Percentiles rank a stretch among this genome's conserved stretches.
phyloP scores from a whole-genome alignment of 192 early-diverging fungal species.

The Entomortierella parvispora region DNA sequence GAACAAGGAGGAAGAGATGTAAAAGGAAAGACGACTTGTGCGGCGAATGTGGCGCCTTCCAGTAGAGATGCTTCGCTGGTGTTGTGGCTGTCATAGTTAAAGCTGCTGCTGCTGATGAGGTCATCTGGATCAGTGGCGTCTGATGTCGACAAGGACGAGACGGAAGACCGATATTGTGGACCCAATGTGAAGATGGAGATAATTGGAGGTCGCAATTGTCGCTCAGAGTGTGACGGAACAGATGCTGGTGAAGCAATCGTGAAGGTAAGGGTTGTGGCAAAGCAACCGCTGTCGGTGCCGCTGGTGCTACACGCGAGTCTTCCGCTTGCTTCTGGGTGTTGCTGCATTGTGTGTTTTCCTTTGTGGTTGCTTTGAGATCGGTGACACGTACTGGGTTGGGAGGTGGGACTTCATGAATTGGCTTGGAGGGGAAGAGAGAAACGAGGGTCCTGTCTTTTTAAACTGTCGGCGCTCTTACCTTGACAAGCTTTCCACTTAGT shows the following conservation, averaged over 20 bases:
- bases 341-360: no score
- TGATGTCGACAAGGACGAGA: no score
- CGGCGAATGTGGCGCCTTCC: neutral
- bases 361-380: no score
- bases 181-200: neutral
- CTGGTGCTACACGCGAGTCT: neutral
- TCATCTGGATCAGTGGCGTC: no score
- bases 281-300: constrained; percentile 6
- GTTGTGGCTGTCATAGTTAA: neutral
- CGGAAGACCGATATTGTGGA: no score
- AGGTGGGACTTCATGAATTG: neutral
- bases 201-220: neutral
- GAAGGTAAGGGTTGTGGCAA: neutral
- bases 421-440: neutral
- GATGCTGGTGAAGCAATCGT: neutral
- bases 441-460: neutral
- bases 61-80: no score
- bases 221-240: neutral
- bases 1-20: no score
- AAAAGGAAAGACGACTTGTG: neutral
- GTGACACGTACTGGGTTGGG: no score
- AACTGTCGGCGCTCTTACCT: constrained; percentile 19
- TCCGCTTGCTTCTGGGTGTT: neutral
- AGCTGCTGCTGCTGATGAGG: neutral
- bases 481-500: constrained; percentile 38